Evolutionary conservation across 2,329 filamentous ascomycete genomes (phyloP).

Genomic region (Aspergillus ustus): DNA sequence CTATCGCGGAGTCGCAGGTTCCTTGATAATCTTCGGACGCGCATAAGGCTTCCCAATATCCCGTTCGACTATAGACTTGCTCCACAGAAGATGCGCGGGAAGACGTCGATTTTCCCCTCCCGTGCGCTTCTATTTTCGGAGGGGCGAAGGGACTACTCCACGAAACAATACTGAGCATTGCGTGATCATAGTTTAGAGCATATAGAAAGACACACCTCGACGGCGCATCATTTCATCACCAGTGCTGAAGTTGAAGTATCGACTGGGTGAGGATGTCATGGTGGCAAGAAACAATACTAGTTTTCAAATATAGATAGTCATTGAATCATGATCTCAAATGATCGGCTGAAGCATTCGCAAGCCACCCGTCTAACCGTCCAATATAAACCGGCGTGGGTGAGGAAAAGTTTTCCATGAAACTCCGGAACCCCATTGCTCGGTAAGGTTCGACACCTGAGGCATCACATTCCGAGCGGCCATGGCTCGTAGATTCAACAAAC

Average conservation of each 20-base stretch:
- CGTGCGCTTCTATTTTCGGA: background rate
- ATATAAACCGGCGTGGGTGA: background rate
- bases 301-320: background rate
- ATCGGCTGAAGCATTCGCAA: background rate
- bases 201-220: background rate
- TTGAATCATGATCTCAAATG: background rate
- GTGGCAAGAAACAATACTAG: background rate
- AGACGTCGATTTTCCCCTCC: background rate
- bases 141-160: background rate
- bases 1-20: conserved; percentile 2
- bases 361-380: background rate
- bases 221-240: background rate
- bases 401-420: background rate
- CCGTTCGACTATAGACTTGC: background rate
- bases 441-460: background rate
- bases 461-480: background rate
- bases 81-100: background rate
- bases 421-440: background rate
- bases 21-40: background rate
- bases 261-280: background rate
- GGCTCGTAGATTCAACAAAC: background rate
- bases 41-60: background rate
- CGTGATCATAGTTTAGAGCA: background rate
- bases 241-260: background rate
- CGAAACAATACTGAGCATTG: background rate